Conservation (phyloP, 1,284 basidiomycete genomes). For the Cerrena zonata region DNA sequence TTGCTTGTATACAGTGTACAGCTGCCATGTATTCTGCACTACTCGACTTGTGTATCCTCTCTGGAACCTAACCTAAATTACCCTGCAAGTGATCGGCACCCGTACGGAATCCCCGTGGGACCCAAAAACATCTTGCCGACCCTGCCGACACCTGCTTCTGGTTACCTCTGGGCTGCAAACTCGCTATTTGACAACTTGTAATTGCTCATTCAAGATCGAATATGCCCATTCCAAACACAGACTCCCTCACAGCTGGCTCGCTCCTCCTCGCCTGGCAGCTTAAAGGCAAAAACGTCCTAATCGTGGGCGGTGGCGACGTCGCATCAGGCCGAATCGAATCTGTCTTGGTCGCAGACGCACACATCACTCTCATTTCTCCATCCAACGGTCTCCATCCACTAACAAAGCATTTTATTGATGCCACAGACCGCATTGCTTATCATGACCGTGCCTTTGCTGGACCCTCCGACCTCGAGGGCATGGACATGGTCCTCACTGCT, state of each 20-base stretch:
- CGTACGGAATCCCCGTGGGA: too few relatives aligned
- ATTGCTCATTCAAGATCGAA: too few relatives aligned
- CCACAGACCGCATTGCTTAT: conserved; percentile 57
- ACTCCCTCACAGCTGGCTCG: conserved; percentile 48
- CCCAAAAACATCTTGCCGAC: too few relatives aligned
- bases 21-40: too few relatives aligned
- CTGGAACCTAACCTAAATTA: too few relatives aligned
- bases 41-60: too few relatives aligned
- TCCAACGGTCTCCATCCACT: conserved; percentile 54
- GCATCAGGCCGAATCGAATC: conserved; percentile 75
- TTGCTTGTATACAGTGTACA: too few relatives aligned
- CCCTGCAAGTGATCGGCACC: too few relatives aligned
- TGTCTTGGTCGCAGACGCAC: conserved; percentile 57
- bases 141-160: too few relatives aligned
- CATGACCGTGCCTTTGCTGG: conserved; percentile 63
- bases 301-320: conserved; percentile 86
- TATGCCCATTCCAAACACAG: conserved; percentile 11
- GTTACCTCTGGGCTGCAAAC: too few relatives aligned
- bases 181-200: too few relatives aligned
- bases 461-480: conserved; percentile 51
- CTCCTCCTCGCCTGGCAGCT: conserved; percentile 86
- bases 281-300: conserved; percentile 72
- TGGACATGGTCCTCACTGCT: conserved; percentile 91
- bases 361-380: conserved; percentile 62
- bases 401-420: conserved; percentile 47